Conservation (phyloP, 192 early-diverging fungal species). For the Entomortierella chlamydospora region DNA sequence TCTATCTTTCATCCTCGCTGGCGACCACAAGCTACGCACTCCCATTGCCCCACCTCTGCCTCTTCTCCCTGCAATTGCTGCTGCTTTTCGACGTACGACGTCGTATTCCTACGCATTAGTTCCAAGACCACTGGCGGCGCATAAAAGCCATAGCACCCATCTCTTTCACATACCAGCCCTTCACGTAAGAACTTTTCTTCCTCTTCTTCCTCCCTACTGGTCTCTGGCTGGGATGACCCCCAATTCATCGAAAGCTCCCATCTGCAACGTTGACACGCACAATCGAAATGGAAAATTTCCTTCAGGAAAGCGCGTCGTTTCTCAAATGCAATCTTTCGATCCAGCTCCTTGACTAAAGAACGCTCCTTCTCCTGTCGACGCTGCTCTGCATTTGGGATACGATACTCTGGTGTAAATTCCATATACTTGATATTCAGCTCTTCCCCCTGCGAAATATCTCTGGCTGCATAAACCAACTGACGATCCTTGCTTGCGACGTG, state of each 20-base stretch:
- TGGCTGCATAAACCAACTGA: conserved; percentile 6
- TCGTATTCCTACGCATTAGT: not conserved
- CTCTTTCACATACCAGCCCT: conserved; percentile 13
- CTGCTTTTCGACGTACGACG: too few relatives aligned
- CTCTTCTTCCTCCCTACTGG: not conserved
- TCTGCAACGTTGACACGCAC: conserved; percentile 9
- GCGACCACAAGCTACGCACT: too few relatives aligned
- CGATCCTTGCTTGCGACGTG: conserved; percentile 17
- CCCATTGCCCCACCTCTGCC: too few relatives aligned
- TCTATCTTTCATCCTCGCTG: too few relatives aligned
- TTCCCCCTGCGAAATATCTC: conserved; percentile 8
- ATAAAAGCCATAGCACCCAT: conserved; percentile 24
- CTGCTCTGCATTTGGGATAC: not conserved
- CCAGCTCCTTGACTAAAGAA: not conserved
- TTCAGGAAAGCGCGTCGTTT: conserved; percentile 1
- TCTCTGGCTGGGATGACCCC: not conserved
- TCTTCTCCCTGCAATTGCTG: too few relatives aligned
- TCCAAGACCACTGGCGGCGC: conserved; percentile 16
- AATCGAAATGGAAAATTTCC: conserved; percentile 20
- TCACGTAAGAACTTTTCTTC: conserved; percentile 12
- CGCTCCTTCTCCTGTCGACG: not conserved
- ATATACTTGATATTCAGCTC: conserved; percentile 29
- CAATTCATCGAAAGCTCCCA: conserved; percentile 1
- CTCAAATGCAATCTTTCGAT: not conserved
- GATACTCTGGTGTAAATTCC: conserved; percentile 26